Evolutionary conservation across 2,329 filamentous ascomycete genomes (phyloP).

Genomic region (Leptographium lundbergii): DNA sequence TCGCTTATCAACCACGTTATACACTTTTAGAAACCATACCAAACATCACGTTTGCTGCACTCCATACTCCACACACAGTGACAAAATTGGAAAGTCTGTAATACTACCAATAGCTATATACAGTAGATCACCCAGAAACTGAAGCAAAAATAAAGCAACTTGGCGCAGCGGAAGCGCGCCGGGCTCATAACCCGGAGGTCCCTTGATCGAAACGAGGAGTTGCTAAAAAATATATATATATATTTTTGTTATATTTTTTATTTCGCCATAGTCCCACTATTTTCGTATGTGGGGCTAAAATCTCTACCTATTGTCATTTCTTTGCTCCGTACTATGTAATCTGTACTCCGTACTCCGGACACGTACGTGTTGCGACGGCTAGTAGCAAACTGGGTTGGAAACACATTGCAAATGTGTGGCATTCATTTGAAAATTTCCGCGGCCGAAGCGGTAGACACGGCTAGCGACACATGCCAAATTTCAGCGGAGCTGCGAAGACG

Average conservation of each 20-base stretch:
- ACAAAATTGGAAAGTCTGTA: background rate
- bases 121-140: too few relatives aligned
- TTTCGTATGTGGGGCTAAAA: background rate
- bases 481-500: conserved; percentile 27
- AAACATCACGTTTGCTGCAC: too few relatives aligned
- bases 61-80: too few relatives aligned
- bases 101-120: too few relatives aligned
- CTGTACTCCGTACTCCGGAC: too few relatives aligned
- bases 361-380: background rate
- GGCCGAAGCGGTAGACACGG: conserved; percentile 11
- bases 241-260: background rate
- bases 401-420: conserved; percentile 38
- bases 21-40: too few relatives aligned
- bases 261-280: background rate
- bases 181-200: conserved; percentile 11
- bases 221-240: conserved; percentile 1
- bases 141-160: conserved; percentile 5
- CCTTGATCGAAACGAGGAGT: conserved; percentile 11
- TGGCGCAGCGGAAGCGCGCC: conserved; percentile 10
- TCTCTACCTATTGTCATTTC: too few relatives aligned
- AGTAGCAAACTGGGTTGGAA: background rate
- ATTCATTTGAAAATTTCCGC: conserved; percentile 41
- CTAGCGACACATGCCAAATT: conserved; percentile 13
- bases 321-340: too few relatives aligned
- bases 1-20: too few relatives aligned